phyloP scores from a whole-genome alignment of 2,329 filamentous ascomycete genomes.

The Claviceps lovelessii region DNA sequence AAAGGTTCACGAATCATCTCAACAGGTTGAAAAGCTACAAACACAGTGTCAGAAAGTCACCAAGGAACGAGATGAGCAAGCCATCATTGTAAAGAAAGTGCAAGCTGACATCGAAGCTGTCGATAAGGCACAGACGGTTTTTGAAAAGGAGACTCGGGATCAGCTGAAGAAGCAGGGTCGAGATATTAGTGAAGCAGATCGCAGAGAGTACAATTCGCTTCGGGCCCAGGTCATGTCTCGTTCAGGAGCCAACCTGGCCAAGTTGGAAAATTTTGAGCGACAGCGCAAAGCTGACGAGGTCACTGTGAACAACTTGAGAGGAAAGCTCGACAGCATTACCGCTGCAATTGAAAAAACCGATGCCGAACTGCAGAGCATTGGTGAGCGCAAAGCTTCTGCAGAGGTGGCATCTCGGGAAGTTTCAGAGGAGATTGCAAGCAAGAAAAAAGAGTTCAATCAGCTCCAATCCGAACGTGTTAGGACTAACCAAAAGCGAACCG shows the following conservation, averaged over 20 bases:
- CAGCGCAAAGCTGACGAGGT: slow-evolving; percentile 86
- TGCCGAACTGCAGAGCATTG: slow-evolving; percentile 53
- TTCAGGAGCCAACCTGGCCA: slow-evolving; percentile 65
- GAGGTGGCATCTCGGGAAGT: slow-evolving; percentile 51
- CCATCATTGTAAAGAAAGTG: slow-evolving; percentile 52
- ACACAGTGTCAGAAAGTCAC: slow-evolving; percentile 54
- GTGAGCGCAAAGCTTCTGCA: slow-evolving; percentile 51
- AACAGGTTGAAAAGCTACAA: slow-evolving; percentile 54
- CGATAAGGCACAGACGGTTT: slow-evolving; percentile 79
- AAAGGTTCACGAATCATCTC: slow-evolving; percentile 68
- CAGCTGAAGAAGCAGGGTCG: slow-evolving; percentile 75
- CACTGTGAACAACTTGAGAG: slow-evolving; percentile 75
- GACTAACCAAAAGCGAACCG: slow-evolving; percentile 67
- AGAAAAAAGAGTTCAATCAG: slow-evolving; percentile 82
- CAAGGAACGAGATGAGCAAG: slow-evolving; percentile 64
- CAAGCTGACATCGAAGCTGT: slow-evolving; percentile 70
- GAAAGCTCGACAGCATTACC: slow-evolving; percentile 69
- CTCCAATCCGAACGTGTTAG: slow-evolving; percentile 72
- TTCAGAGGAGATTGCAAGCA: slow-evolving; percentile 64
- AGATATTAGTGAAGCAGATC: slow-evolving; percentile 70
- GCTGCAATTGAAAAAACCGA: slow-evolving; percentile 61
- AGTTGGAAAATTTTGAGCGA: slow-evolving; percentile 72
- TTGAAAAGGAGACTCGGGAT: slow-evolving; percentile 76
- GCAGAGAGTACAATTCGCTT: slow-evolving; percentile 77
- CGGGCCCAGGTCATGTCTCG: slow-evolving; percentile 73